Conservation (phyloP, 805 yeast genomes). For the Sugiyamaella smithiae region DNA sequence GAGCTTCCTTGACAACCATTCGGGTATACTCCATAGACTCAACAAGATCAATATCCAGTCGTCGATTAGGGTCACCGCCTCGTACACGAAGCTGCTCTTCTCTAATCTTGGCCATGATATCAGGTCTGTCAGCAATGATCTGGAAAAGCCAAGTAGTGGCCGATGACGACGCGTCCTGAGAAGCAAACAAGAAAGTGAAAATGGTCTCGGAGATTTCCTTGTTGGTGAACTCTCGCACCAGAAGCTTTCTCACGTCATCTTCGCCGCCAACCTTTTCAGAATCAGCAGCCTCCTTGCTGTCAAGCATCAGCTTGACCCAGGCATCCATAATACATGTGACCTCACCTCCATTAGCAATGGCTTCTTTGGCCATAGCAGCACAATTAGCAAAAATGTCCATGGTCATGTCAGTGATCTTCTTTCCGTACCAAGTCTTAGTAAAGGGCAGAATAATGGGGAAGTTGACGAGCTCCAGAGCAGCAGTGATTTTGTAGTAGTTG, state of each 20-base stretch:
- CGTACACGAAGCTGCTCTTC: constrained; percentile 88
- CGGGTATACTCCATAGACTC: constrained; percentile 85
- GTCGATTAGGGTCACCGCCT: constrained; percentile 63
- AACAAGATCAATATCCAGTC: constrained; percentile 67
- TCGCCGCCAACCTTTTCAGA: constrained; percentile 47
- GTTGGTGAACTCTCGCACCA: constrained; percentile 80
- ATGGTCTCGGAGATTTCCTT: constrained; percentile 94
- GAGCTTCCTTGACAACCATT: constrained; percentile 86
- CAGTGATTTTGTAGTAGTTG: constrained; percentile 87
- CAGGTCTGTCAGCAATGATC: constrained; percentile 93
- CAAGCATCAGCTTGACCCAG: constrained; percentile 85
- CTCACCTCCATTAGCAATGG: constrained; percentile 70
- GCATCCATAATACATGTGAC: constrained; percentile 93
- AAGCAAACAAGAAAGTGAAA: constrained; percentile 94
- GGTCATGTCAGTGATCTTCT: constrained; percentile 86
- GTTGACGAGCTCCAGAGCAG: constrained; percentile 94
- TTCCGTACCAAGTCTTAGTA: constrained; percentile 98
- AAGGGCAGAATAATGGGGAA: constrained; percentile 95
- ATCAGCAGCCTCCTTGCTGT: constrained; percentile 50
- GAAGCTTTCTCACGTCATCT: constrained; percentile 51
- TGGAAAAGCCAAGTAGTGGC: constrained; percentile 98
- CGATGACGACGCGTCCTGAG: constrained; percentile 97
- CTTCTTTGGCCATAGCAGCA: constrained; percentile 82
- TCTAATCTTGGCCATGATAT: constrained; percentile 78
- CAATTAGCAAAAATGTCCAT: constrained; percentile 88